phyloP scores from a whole-genome alignment of 176 grass and related monocot genomes.

The Carex kokanica region DNA sequence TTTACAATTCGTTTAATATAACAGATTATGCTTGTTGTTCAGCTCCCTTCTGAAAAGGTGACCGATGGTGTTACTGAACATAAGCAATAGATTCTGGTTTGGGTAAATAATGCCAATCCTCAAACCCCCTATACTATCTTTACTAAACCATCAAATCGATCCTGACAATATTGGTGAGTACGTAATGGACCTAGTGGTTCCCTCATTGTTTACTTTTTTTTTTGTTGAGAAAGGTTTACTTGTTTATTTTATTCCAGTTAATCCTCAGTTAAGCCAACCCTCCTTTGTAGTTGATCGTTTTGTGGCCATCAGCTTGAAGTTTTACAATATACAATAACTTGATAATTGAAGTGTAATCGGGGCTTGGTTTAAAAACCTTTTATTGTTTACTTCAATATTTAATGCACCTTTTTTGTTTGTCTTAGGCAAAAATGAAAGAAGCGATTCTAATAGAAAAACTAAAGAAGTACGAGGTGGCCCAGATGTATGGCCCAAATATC shows the following conservation, averaged over 20 bases:
- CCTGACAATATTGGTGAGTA: background rate
- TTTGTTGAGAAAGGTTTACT: background rate
- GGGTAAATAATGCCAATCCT: background rate
- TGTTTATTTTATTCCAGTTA: background rate
- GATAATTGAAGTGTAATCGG: background rate
- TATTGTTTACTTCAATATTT: background rate
- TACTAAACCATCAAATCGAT: background rate
- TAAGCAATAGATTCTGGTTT: background rate
- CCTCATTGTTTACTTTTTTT: background rate
- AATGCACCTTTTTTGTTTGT: background rate
- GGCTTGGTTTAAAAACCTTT: background rate
- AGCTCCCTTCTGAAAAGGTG: background rate
- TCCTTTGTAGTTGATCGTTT: background rate
- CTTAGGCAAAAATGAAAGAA: slow-evolving; percentile 89
- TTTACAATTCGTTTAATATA: background rate
- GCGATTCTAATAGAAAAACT: slow-evolving; percentile 63
- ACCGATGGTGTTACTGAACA: background rate
- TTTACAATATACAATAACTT: background rate
- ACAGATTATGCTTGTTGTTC: background rate
- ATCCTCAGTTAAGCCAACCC: background rate
- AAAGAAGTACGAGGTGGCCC: slow-evolving; percentile 63
- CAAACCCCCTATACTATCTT: background rate
- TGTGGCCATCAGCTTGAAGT: background rate
- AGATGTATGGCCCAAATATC: slow-evolving; percentile 59
- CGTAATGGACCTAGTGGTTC: background rate